Conservation (phyloP, 2,329 filamentous ascomycete species). For the Penicillium olsonii region DNA sequence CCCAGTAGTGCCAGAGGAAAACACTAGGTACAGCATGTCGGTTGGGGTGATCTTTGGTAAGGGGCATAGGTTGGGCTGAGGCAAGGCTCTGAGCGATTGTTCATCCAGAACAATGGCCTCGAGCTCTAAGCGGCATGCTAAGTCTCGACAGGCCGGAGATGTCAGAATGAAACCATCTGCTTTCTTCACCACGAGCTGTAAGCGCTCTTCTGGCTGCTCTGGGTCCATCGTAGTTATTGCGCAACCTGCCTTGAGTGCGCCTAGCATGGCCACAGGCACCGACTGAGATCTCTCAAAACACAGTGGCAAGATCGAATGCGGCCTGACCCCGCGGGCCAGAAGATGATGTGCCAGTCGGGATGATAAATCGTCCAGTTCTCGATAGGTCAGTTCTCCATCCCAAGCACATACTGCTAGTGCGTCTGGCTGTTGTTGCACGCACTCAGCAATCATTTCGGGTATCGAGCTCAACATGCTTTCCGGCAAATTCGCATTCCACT, state of each 20-base stretch:
- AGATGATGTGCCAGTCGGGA: background rate
- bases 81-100: background rate
- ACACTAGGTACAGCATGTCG: background rate
- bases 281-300: constrained; percentile 5
- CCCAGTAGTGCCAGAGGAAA: constrained; percentile 1
- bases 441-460: background rate
- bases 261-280: background rate
- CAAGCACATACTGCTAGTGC: background rate
- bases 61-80: background rate
- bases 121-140: background rate
- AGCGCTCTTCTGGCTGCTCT: background rate
- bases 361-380: background rate
- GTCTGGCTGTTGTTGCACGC: background rate
- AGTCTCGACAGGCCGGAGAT: background rate
- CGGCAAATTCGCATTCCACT: background rate
- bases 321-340: background rate
- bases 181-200: background rate
- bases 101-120: background rate
- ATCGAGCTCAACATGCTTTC: background rate
- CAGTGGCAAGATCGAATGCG: background rate
- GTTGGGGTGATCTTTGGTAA: background rate
- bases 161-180: background rate
- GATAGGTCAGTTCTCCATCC: background rate
- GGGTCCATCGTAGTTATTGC: background rate
- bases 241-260: constrained; percentile 1